A percentile compares a stretch with the other conserved stretches of the same genome.
Conservation (phyloP, 768 basidiomycete genomes). For the Rossbeevera mucosa region DNA sequence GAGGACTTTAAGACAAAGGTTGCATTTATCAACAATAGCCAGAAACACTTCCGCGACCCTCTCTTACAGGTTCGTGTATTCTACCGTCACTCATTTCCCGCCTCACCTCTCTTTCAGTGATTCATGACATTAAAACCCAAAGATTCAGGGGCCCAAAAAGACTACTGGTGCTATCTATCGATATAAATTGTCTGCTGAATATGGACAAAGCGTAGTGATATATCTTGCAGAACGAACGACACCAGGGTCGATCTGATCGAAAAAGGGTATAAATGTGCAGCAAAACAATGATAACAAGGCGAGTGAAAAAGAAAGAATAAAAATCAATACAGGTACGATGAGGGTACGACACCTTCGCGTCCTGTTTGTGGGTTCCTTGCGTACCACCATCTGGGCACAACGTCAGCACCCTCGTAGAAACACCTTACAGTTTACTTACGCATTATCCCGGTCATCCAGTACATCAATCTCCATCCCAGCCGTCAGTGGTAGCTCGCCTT, state of each 20-base stretch:
- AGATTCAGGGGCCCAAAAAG: constrained; percentile 6
- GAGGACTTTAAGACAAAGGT: constrained; percentile 86
- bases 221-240: constrained; percentile 33
- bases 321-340: constrained; percentile 80
- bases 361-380: constrained; percentile 77
- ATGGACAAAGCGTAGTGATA: constrained; percentile 24
- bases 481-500: constrained; percentile 70
- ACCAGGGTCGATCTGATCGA: constrained; percentile 35
- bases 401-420: constrained; percentile 6
- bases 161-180: constrained; percentile 15
- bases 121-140: constrained; percentile 1
- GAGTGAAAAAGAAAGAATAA: constrained; percentile 14
- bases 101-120: constrained; percentile 14
- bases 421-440: constrained; percentile 43
- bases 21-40: constrained; percentile 73
- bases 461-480: constrained; percentile 71
- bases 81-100: neutral
- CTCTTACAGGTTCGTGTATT: constrained; percentile 43
- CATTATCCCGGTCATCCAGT: constrained; percentile 73
- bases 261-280: constrained; percentile 35
- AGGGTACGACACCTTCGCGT: constrained; percentile 85
- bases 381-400: constrained; percentile 83
- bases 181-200: constrained; percentile 10
- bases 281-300: constrained; percentile 29
- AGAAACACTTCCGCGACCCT: constrained; percentile 86